Conservation (phyloP, 495 filamentous ascomycete species). For the Neurospora cerealis region DNA sequence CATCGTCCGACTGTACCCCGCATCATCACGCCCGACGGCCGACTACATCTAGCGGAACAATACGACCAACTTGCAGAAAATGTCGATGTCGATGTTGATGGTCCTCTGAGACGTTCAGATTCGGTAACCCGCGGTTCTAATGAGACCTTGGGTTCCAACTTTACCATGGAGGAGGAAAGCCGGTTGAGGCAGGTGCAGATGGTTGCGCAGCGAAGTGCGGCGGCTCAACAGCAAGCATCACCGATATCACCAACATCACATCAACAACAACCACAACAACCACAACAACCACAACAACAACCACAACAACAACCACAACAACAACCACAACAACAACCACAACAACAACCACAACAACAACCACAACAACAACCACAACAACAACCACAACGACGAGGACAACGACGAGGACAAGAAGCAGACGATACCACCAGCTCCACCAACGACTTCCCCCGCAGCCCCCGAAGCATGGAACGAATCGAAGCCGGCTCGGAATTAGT, state of each 20-base stretch:
- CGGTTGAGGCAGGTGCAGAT: constrained; percentile 10
- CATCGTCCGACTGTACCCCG: constrained; percentile 28
- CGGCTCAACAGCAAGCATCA: background rate
- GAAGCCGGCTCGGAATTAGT: constrained; percentile 33
- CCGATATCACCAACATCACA: background rate
- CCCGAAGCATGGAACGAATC: constrained; percentile 29
- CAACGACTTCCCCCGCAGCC: constrained; percentile 17
- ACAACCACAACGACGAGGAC: no score
- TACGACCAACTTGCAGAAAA: background rate
- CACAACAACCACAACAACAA: background rate
- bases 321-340: no score
- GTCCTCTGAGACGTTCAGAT: constrained; percentile 9
- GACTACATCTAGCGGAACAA: background rate
- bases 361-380: background rate
- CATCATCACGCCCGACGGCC: constrained; percentile 23
- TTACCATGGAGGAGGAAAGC: constrained; percentile 37
- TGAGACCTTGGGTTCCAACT: constrained; percentile 41
- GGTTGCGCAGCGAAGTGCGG: constrained; percentile 1
- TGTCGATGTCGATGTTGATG: background rate
- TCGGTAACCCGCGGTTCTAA: constrained; percentile 21
- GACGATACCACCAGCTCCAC: background rate
- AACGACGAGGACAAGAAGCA: background rate
- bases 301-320: no score
- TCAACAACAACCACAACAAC: background rate
- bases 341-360: background rate